Base-by-base conservation (phyloP, 1,139 yeast species). In the Yamadazyma conglobata region DNA sequence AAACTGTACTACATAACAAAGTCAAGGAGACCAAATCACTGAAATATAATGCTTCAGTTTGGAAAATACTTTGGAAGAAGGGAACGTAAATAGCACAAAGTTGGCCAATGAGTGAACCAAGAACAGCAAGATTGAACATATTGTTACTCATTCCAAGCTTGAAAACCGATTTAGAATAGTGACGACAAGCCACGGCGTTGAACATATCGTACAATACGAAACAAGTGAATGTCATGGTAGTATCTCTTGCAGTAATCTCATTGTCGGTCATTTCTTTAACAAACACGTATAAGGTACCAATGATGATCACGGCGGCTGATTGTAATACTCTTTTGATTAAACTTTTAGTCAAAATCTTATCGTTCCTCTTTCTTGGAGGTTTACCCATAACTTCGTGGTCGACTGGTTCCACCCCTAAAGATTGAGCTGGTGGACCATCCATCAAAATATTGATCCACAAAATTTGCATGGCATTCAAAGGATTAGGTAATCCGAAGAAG, bases 341-440 rank as follows among this genome's bases (percentile, higher is more conserved):
- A 10, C 70, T 64, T 10, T 54, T 52, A 4, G 96, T 87, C 43
- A 91, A 64, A 33, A 91, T 91, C 46, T 79, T 80, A 43, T 88
- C 96, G 34, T 73, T 70, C 53, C 96, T 78, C 35, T 78, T 73
- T 58, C 98, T 77, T 33, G 98, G 97, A 10, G 97, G 97, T 51
- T 84, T 84, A 40, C 72, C 76, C 97, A 91, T 89, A 23, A 91
- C 95, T 52, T 81, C 94, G 40, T 84, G 87, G 52, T 89, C 97
- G 15, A 89, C 97, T 1, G 96, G 95, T 60, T 91, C 98, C 19
- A 91, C 97, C 33, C 98, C 97, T 30, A 91, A 69, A 0, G 95
- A 85, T 59, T 91, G 98, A 1, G 98, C 98, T 4, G 98, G 98
- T 6, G 98, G 98, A 0, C 98, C 98, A 60, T 91, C 98, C 98